These are phyloP conservation scores for Ensete glaucum DNA, from an alignment of 176 grass and related monocot genomes.

Conservation along the genomic window DNA sequence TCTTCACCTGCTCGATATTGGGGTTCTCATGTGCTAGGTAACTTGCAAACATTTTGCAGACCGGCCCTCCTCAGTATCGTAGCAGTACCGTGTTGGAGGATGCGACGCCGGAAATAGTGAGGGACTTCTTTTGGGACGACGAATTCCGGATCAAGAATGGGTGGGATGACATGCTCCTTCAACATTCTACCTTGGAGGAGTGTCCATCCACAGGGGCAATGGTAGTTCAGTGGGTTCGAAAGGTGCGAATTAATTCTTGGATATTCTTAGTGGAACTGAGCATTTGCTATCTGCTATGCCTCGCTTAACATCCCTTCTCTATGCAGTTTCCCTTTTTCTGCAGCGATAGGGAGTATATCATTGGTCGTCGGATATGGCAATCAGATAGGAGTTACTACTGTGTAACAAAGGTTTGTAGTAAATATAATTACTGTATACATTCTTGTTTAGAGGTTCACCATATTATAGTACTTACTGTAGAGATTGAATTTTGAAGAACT, in stretches of 20 bases:
- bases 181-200: slow-evolving; percentile 57
- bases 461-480: no score
- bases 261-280: background rate
- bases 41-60: slow-evolving; percentile 22
- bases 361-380: slow-evolving; percentile 86
- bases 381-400: slow-evolving; percentile 64
- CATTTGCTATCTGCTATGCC: background rate
- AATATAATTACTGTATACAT: background rate
- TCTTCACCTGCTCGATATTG: background rate
- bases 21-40: background rate
- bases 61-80: slow-evolving; percentile 60
- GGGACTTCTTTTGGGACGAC: slow-evolving; percentile 98
- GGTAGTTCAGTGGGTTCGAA: slow-evolving; percentile 82
- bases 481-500: background rate
- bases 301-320: slow-evolving; percentile 3
- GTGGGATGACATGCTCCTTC: slow-evolving; percentile 91
- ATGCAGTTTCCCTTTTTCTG: slow-evolving; percentile 96
- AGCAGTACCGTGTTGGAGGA: slow-evolving; percentile 88
- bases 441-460: no score
- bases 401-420: slow-evolving; percentile 57
- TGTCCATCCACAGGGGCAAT: slow-evolving; percentile 57
- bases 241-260: slow-evolving; percentile 28
- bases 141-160: slow-evolving; percentile 72
- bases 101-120: slow-evolving; percentile 47
- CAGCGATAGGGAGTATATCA: slow-evolving; percentile 85